Evolutionary conservation across 345 rosid genomes (phyloP).

Genomic region (Trapa incisa): DNA sequence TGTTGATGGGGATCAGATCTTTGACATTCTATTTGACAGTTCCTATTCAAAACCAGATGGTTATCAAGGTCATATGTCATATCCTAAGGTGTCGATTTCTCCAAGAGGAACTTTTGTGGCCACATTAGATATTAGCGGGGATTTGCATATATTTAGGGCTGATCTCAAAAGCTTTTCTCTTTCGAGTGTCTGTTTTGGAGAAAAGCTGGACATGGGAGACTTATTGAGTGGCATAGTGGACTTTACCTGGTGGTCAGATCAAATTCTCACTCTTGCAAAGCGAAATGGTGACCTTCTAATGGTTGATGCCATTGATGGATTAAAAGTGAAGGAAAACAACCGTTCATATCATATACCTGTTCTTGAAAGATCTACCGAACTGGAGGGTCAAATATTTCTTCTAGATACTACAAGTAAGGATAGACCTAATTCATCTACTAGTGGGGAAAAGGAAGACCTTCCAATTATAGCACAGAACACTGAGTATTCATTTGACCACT

Average conservation of each 20-base stretch:
- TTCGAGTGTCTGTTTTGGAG: conserved; percentile 21
- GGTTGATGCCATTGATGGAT: conserved; percentile 43
- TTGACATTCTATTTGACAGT: conserved; percentile 55
- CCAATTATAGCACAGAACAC: conserved; percentile 16
- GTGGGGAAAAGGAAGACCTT: conserved; percentile 23
- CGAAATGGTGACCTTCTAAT: conserved; percentile 38
- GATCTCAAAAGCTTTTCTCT: conserved; percentile 32
- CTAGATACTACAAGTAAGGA: conserved; percentile 41
- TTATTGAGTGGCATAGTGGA: conserved; percentile 38
- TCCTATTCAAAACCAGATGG: conserved; percentile 29
- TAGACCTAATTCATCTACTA: conserved; percentile 18
- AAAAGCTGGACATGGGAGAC: conserved; percentile 15
- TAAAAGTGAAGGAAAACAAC: conserved; percentile 39
- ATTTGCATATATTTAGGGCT: conserved; percentile 48
- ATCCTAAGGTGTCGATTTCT: conserved; percentile 74
- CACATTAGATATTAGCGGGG: conserved; percentile 55
- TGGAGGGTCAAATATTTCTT: conserved; percentile 53
- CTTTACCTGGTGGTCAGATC: conserved; percentile 94
- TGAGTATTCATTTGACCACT: conserved; percentile 23
- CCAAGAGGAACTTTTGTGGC: conserved; percentile 55
- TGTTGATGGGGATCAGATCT: conserved; percentile 41
- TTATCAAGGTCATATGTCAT: conserved; percentile 27
- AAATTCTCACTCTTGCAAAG: conserved; percentile 47
- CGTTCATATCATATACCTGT: conserved; percentile 45
- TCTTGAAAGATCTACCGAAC: conserved; percentile 43